A percentile compares a stretch with the other conserved stretches of the same genome.
Conservation (phyloP, 2,329 filamentous ascomycete species). For the Phaeosphaeriaceae sp. region DNA sequence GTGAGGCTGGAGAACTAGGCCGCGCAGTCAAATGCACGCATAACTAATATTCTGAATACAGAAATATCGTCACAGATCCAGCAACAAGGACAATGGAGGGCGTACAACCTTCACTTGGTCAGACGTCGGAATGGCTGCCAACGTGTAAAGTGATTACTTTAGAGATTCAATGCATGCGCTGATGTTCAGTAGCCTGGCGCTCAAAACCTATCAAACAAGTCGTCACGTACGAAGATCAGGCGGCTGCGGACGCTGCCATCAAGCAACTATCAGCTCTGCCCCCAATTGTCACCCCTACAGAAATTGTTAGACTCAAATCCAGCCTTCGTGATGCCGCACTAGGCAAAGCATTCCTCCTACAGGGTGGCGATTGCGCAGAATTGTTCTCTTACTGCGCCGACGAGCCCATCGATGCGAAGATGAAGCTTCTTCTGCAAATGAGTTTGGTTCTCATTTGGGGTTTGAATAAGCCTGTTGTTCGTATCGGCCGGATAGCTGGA, state of each 20-base stretch:
- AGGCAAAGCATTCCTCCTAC: conserved; percentile 90
- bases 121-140: conserved; percentile 46
- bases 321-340: conserved; percentile 84
- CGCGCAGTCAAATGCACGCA: too few relatives aligned
- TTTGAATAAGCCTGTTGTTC: conserved; percentile 79
- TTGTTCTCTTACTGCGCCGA: conserved; percentile 96
- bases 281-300: conserved; percentile 78
- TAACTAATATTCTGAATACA: too few relatives aligned
- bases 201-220: conserved; percentile 80
- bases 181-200: conserved; percentile 65
- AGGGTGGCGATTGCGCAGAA: conserved; percentile 97
- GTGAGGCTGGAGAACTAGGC: too few relatives aligned
- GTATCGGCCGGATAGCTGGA: conserved; percentile 94
- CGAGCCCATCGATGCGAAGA: conserved; percentile 89
- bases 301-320: conserved; percentile 80
- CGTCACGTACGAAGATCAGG: conserved; percentile 70
- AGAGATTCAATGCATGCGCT: background rate
- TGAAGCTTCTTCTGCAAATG: conserved; percentile 97
- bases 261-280: conserved; percentile 72
- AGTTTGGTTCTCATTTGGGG: conserved; percentile 95
- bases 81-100: background rate
- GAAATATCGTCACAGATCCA: background rate
- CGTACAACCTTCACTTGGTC: conserved; percentile 4
- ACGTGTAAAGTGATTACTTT: conserved; percentile 38
- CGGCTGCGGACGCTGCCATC: conserved; percentile 65